A percentile compares a stretch with the other conserved stretches of the same genome.
These are phyloP conservation scores for Syncephalastrum monosporum DNA, from an alignment of 371 early-diverging fungal species.

Conservation along the genomic window DNA sequence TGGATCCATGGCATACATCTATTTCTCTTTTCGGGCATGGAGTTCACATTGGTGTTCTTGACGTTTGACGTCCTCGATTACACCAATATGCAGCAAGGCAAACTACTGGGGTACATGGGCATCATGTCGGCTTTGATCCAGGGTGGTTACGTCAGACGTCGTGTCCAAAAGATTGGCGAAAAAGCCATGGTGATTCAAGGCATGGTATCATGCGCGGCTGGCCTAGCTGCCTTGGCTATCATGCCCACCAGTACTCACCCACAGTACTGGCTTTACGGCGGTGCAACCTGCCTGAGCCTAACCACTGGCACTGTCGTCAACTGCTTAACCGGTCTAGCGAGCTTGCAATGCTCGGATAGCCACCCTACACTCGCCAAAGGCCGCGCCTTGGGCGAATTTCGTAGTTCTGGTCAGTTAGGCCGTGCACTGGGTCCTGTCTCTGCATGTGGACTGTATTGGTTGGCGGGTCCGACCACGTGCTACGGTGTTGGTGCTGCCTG, in stretches of 20 bases:
- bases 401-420: slow-evolving; percentile 91
- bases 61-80: slow-evolving; percentile 90
- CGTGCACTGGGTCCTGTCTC: slow-evolving; percentile 87
- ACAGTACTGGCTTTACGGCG: slow-evolving; percentile 31
- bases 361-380: slow-evolving; percentile 57
- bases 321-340: slow-evolving; percentile 80
- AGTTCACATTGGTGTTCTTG: slow-evolving; percentile 95
- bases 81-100: slow-evolving; percentile 87
- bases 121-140: slow-evolving; percentile 86
- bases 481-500: slow-evolving; percentile 42
- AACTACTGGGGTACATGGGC: slow-evolving; percentile 85
- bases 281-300: slow-evolving; percentile 80
- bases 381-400: slow-evolving; percentile 79
- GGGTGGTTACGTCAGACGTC: slow-evolving; percentile 90
- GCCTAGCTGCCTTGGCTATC: slow-evolving; percentile 63
- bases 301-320: slow-evolving; percentile 95
- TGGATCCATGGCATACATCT: slow-evolving; percentile 81
- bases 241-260: slow-evolving; percentile 9
- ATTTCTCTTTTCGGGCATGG: slow-evolving; percentile 96
- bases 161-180: slow-evolving; percentile 68
- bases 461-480: slow-evolving; percentile 66
- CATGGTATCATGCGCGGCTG: slow-evolving; percentile 68
- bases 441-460: slow-evolving; percentile 89
- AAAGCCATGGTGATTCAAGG: slow-evolving; percentile 77
- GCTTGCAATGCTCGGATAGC: slow-evolving; percentile 49